A percentile compares a stretch with the other conserved stretches of the same genome.
These are phyloP conservation scores for Naegleria lovaniensis DNA, from an alignment of 208 protist species.

Conservation along the genomic window DNA sequence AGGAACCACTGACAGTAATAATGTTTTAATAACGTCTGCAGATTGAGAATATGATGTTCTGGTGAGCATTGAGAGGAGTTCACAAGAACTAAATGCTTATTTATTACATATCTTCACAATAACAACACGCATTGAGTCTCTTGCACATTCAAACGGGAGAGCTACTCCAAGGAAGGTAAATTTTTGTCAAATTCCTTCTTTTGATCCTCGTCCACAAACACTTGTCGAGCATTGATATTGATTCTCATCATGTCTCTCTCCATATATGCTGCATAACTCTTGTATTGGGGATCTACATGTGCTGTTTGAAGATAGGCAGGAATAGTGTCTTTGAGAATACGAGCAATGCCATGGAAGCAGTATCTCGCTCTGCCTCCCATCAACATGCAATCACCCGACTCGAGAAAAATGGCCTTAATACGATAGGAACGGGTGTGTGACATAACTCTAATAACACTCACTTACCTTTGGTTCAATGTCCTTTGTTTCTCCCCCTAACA, in stretches of 20 bases:
- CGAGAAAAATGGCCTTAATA: neutral
- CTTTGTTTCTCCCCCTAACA: conserved; percentile 6
- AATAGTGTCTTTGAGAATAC: neutral
- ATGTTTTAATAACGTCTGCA: too few relatives aligned
- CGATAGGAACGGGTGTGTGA: too few relatives aligned
- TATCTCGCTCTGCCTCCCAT: conserved; percentile 25
- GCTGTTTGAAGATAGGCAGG: neutral
- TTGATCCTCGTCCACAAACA: neutral
- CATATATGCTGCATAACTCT: neutral
- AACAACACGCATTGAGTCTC: too few relatives aligned
- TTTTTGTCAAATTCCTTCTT: neutral
- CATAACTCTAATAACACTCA: too few relatives aligned
- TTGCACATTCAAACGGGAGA: too few relatives aligned
- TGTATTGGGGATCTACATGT: neutral
- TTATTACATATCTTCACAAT: too few relatives aligned
- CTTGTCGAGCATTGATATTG: conserved; percentile 25
- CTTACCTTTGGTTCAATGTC: neutral
- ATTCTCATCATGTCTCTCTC: conserved; percentile 1
- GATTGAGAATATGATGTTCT: too few relatives aligned
- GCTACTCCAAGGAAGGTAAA: too few relatives aligned
- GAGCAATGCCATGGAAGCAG: conserved; percentile 20
- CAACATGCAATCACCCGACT: conserved; percentile 6
- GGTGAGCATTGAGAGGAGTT: too few relatives aligned
- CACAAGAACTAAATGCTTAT: too few relatives aligned
- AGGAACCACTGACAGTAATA: too few relatives aligned